Evolutionary conservation across 495 filamentous ascomycete species (phyloP).

Genomic region (Viridothelium virens): DNA sequence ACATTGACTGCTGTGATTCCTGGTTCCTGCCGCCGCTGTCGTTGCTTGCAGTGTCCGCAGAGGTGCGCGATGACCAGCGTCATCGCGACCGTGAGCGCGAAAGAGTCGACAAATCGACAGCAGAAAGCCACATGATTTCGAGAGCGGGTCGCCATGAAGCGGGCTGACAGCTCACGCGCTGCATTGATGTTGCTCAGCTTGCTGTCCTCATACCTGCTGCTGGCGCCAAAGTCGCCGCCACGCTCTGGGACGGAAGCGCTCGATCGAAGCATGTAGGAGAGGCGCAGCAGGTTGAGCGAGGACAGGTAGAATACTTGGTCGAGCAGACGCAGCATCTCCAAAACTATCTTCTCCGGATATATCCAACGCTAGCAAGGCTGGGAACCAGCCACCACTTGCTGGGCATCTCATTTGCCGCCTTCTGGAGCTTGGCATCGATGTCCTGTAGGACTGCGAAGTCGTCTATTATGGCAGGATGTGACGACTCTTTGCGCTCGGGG

Average conservation of each 20-base stretch:
- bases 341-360: slow-evolving; percentile 17
- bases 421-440: slow-evolving; percentile 32
- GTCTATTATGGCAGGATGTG: background rate
- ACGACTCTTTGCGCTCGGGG: slow-evolving; percentile 31
- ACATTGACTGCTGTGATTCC: slow-evolving; percentile 20
- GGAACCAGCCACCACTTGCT: slow-evolving; percentile 34
- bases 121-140: slow-evolving; percentile 20
- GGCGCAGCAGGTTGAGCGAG: slow-evolving; percentile 16
- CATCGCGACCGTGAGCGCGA: slow-evolving; percentile 33
- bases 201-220: slow-evolving; percentile 23
- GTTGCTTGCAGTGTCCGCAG: slow-evolving; percentile 18
- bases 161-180: slow-evolving; percentile 27
- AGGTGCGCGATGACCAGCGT: slow-evolving; percentile 35
- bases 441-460: slow-evolving; percentile 27
- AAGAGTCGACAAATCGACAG: slow-evolving; percentile 33
- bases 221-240: background rate
- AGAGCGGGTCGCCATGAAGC: slow-evolving; percentile 27
- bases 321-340: slow-evolving; percentile 19
- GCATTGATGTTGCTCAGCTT: slow-evolving; percentile 29
- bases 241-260: background rate
- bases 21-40: slow-evolving; percentile 7
- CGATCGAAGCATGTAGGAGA: slow-evolving; percentile 18
- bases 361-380: slow-evolving; percentile 10
- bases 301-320: slow-evolving; percentile 20
- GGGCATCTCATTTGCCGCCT: slow-evolving; percentile 31